Evolutionary conservation across 352 stramenopile species (phyloP), one percentile per base, ranked within the genome.

Genomic region (Aphanomyces invadans): DNA sequence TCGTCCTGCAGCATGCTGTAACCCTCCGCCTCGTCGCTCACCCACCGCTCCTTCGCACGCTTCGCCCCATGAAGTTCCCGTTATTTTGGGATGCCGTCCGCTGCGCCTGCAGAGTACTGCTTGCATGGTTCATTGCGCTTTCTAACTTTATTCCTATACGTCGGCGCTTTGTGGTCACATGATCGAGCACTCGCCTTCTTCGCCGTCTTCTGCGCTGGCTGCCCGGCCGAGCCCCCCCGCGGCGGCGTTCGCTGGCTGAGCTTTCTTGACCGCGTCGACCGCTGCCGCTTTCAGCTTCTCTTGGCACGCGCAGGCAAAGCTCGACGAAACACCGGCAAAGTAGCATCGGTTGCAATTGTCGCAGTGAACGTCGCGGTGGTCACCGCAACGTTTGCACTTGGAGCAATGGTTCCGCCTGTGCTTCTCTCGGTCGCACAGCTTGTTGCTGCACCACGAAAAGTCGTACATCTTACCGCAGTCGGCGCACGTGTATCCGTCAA

Each of bases 361-460:
- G 72, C 84, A 93, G 69, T 93, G 84, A 64, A 89, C 81, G 70
- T 93, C 84, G n/a, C 84, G 82, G 72, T 91, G 84, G 69, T 93
- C 84, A 62, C 81, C 89, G 70, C 84, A 93, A 48, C 84, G 81
- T 69, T 89, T 93, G 78, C 84, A 93, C 68, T 91, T 91, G 31
- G 79, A 76, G 68, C 84, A 93, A 69, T 93, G 84, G 71, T 91
- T 91, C 57, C 84, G 84, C 51, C 78, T 79, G 0, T 80, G 88
- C 64, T 80, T 81, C 25, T 89, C 79, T 45, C 76, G 78, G 54
- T 89, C 82, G 25, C 89, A 65, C 28, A 92, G 74, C 62, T 89
- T 92, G 74, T 87, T 89, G 71, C 73, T 78, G 73, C 84, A 92
- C 84, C 84, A 92, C 23, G 80, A 90, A 52, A 90, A 92, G 70